These are phyloP conservation scores for Leucocoprinus sp. DNA, from an alignment of 768 basidiomycete genomes.

Conservation along the genomic window DNA sequence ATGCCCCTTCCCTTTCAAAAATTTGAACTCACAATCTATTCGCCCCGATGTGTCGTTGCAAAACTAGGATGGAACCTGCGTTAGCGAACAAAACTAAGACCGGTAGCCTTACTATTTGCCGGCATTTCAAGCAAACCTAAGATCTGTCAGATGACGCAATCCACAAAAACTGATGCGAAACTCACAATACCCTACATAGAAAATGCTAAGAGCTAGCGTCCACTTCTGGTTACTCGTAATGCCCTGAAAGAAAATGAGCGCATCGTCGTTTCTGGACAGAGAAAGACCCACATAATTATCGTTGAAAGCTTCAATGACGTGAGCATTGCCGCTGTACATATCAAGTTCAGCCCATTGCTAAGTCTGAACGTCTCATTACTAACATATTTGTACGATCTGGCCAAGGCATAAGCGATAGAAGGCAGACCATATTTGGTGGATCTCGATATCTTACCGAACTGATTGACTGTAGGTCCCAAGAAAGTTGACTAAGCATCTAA, in stretches of 20 bases:
- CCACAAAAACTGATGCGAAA: neutral
- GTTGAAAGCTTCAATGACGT: constrained; percentile 44
- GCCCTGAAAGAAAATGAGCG: constrained; percentile 23
- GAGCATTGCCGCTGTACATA: constrained; percentile 41
- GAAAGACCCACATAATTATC: constrained; percentile 36
- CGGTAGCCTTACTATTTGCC: constrained; percentile 32
- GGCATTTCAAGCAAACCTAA: constrained; percentile 49
- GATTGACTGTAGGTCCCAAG: constrained; percentile 28
- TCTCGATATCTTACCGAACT: constrained; percentile 31
- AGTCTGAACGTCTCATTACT: constrained; percentile 4
- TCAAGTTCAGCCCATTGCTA: neutral
- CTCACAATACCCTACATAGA: constrained; percentile 54
- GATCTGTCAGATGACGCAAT: neutral
- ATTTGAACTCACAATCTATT: constrained; percentile 39
- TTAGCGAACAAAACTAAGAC: neutral
- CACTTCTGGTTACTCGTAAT: constrained; percentile 46
- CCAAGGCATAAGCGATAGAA: neutral
- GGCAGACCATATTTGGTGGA: neutral
- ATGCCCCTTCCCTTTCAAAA: neutral
- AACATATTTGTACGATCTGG: constrained; percentile 53
- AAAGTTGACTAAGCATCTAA: constrained; percentile 11
- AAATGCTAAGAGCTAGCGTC: constrained; percentile 49
- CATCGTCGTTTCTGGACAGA: neutral
- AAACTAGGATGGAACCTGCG: constrained; percentile 24
- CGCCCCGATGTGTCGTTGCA: constrained; percentile 49